Evolutionary conservation across 495 filamentous ascomycete genomes (phyloP).

Genomic region (Hypoxylon perforatum): DNA sequence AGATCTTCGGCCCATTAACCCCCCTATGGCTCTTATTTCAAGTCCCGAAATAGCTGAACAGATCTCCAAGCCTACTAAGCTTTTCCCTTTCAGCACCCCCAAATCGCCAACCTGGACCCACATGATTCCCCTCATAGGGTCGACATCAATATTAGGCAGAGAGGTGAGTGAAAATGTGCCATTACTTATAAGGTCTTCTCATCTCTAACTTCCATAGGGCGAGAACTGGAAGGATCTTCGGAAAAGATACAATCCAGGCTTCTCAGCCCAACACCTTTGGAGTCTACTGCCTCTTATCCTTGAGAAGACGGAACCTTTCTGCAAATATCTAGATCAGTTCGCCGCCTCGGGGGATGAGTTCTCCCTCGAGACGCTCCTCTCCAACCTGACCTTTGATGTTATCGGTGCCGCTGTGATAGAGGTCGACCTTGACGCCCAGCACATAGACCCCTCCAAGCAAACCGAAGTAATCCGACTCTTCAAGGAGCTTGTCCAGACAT

Average conservation of each 20-base stretch:
- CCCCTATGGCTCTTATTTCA: conserved; percentile 50
- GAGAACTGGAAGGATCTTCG: conserved; percentile 54
- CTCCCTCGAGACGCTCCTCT: conserved; percentile 32
- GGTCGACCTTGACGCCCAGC: conserved; percentile 48
- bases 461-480: conserved; percentile 45
- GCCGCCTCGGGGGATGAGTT: conserved; percentile 46
- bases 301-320: conserved; percentile 51
- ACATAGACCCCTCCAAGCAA: conserved; percentile 12
- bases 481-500: conserved; percentile 37
- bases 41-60: conserved; percentile 59
- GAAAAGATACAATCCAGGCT: conserved; percentile 57
- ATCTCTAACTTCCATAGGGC: conserved; percentile 15
- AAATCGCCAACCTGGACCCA: conserved; percentile 53
- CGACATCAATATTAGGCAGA: conserved; percentile 47
- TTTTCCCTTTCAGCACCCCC: conserved; percentile 52
- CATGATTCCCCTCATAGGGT: conserved; percentile 49
- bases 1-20: conserved; percentile 47
- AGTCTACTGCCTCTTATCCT: conserved; percentile 52
- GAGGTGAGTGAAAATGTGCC: conserved; percentile 32
- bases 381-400: conserved; percentile 54
- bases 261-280: conserved; percentile 55
- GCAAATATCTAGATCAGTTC: conserved; percentile 42
- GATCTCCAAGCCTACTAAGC: conserved; percentile 49
- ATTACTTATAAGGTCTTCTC: conserved; percentile 4
- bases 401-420: conserved; percentile 54